A percentile compares a stretch with the other conserved stretches of the same genome.
phyloP scores from a whole-genome alignment of 2,329 filamentous ascomycete species.

The Stachybotrys chlorohalonatus region DNA sequence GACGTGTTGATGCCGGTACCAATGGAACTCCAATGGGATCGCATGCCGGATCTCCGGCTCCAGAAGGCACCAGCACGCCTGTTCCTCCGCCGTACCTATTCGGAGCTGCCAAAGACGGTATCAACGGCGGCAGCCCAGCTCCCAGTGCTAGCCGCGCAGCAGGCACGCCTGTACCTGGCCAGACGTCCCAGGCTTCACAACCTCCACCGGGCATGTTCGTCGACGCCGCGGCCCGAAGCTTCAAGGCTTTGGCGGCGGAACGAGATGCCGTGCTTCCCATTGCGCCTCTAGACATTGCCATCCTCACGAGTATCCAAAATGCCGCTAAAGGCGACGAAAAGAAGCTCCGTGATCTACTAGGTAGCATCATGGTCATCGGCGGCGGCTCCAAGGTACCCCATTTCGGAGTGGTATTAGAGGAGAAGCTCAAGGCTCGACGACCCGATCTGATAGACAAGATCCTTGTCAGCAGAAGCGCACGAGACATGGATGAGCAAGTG shows the following conservation, averaged over 20 bases:
- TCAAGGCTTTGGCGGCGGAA: slow-evolving; percentile 51
- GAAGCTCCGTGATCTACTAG: slow-evolving; percentile 82
- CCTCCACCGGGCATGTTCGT: slow-evolving; percentile 37
- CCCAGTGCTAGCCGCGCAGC: slow-evolving; percentile 43
- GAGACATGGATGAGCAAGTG: slow-evolving; percentile 96
- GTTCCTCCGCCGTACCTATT: slow-evolving; percentile 48
- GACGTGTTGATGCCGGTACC: slow-evolving; percentile 55
- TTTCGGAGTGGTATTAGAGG: slow-evolving; percentile 76
- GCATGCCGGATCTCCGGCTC: slow-evolving; percentile 77
- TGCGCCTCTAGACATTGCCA: slow-evolving; percentile 78
- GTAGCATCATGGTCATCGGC: slow-evolving; percentile 83
- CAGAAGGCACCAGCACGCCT: slow-evolving; percentile 66
- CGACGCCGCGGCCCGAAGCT: slow-evolving; percentile 40
- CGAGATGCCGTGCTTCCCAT: slow-evolving; percentile 75
- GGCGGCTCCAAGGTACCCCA: slow-evolving; percentile 74
- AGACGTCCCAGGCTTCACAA: slow-evolving; percentile 19
- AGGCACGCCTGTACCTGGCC: slow-evolving; percentile 30
- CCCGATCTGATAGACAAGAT: slow-evolving; percentile 53
- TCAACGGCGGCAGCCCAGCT: slow-evolving; percentile 42
- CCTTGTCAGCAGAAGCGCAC: slow-evolving; percentile 60
- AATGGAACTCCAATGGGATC: slow-evolving; percentile 78
- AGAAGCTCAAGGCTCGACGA: slow-evolving; percentile 60
- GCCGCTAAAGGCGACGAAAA: slow-evolving; percentile 85
- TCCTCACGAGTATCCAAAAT: slow-evolving; percentile 80
- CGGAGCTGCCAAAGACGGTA: slow-evolving; percentile 31